These are phyloP conservation scores for Gastrolobium villosum DNA, from an alignment of 306 rosid species.

Conservation along the genomic window DNA sequence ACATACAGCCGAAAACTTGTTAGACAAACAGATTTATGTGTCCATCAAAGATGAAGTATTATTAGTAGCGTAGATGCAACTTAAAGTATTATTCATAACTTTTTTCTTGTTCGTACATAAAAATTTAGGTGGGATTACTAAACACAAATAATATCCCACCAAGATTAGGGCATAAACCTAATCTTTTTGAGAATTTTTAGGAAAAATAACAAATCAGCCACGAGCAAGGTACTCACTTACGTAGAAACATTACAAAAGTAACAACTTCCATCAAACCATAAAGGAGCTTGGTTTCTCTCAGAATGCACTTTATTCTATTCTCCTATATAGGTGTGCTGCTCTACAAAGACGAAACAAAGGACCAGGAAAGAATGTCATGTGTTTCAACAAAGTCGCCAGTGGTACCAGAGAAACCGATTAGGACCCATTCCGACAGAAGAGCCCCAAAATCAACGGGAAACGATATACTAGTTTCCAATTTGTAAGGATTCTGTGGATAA, in stretches of 20 bases:
- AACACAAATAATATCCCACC: too few species aligned
- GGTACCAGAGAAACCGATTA: slow-evolving; percentile 49
- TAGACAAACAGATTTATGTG: too few species aligned
- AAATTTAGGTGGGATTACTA: too few species aligned
- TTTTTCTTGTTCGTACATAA: too few species aligned
- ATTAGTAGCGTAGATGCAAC: too few species aligned
- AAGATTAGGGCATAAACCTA: too few species aligned
- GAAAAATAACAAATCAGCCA: too few species aligned
- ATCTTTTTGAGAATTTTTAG: too few species aligned
- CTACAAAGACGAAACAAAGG: slow-evolving; percentile 35
- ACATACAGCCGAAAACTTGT: too few species aligned
- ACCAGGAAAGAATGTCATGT: slow-evolving; percentile 51
- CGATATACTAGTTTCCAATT: not conserved
- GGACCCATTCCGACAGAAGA: slow-evolving; percentile 27
- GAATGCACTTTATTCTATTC: not conserved
- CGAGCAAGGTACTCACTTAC: too few species aligned
- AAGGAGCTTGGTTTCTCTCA: not conserved
- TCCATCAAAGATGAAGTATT: too few species aligned
- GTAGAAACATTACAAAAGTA: not conserved
- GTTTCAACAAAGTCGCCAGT: slow-evolving; percentile 51
- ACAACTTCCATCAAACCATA: not conserved
- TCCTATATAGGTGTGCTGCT: not conserved
- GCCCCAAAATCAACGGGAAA: slow-evolving; percentile 3
- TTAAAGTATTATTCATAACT: too few species aligned
- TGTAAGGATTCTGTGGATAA: not conserved